These are phyloP conservation scores for Wallacemonas sp. DNA, from an alignment of 208 protist species.

Conservation along the genomic window DNA sequence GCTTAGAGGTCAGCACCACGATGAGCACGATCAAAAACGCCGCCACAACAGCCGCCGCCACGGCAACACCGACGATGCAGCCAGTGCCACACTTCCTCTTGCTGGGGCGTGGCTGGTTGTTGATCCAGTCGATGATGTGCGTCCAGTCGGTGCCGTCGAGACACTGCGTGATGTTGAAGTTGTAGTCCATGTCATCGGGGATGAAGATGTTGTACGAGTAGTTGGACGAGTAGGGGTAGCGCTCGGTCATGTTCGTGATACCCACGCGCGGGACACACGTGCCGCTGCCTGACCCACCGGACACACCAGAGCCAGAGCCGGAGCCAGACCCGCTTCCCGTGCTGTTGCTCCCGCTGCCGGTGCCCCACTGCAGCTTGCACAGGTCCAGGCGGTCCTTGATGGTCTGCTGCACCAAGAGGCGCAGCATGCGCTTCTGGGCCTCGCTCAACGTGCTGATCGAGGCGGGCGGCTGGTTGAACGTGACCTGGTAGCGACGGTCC, in stretches of 20 bases:
- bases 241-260: slow-evolving; percentile 54
- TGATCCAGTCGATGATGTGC: slow-evolving; percentile 24
- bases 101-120: slow-evolving; percentile 1
- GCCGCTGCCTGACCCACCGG: background rate
- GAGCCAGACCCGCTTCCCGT: background rate
- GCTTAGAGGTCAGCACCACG: slow-evolving; percentile 77
- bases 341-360: background rate
- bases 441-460: slow-evolving; percentile 29
- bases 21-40: slow-evolving; percentile 50
- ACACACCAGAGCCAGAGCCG: background rate
- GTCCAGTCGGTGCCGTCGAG: slow-evolving; percentile 48
- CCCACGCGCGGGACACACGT: slow-evolving; percentile 29
- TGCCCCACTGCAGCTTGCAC: slow-evolving; percentile 21
- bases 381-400: slow-evolving; percentile 23
- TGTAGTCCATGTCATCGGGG: slow-evolving; percentile 29
- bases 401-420: slow-evolving; percentile 36
- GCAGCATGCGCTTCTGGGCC: slow-evolving; percentile 37
- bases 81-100: slow-evolving; percentile 46
- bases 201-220: slow-evolving; percentile 51
- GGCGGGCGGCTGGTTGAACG: slow-evolving; percentile 25
- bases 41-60: slow-evolving; percentile 56
- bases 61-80: slow-evolving; percentile 75
- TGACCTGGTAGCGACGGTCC: slow-evolving; percentile 20
- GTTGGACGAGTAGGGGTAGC: slow-evolving; percentile 13
- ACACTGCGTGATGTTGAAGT: slow-evolving; percentile 43